Evolutionary conservation across 1,139 yeast species (phyloP).

Genomic region (Sugiyamaella castrensis): DNA sequence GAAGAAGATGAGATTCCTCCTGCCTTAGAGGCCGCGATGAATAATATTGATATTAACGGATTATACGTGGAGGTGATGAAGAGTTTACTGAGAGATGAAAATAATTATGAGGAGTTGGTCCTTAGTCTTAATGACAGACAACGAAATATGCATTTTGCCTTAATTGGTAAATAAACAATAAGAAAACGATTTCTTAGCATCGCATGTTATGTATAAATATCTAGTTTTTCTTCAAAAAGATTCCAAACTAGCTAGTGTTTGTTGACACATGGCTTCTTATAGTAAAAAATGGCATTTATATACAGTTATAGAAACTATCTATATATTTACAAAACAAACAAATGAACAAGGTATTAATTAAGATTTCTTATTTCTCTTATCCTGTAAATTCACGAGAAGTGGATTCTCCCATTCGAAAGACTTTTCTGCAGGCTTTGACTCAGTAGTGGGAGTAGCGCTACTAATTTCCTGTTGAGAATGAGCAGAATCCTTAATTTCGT

Average conservation of each 20-base stretch:
- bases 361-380: constrained; percentile 12
- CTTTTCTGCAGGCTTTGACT: neutral
- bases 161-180: neutral
- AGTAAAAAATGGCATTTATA: neutral
- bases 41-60: constrained; percentile 1
- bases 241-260: too few species aligned
- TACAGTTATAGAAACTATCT: neutral
- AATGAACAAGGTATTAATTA: neutral
- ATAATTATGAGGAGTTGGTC: constrained; percentile 1
- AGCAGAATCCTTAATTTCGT: neutral
- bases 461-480: neutral
- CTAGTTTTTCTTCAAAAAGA: too few species aligned
- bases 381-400: constrained; percentile 14
- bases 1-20: constrained; percentile 10
- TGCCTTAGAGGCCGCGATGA: constrained; percentile 3
- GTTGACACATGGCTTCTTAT: too few species aligned
- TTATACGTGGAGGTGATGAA: neutral
- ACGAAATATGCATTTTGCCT: constrained; percentile 4
- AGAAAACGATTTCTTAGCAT: neutral
- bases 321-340: neutral
- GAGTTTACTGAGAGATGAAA: neutral
- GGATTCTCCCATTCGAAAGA: constrained; percentile 18
- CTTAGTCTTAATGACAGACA: constrained; percentile 4
- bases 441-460: neutral
- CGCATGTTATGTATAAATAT: too few species aligned